These are phyloP conservation scores for Rhodofomes roseus DNA, from an alignment of 1,284 basidiomycete species.

Conservation along the genomic window DNA sequence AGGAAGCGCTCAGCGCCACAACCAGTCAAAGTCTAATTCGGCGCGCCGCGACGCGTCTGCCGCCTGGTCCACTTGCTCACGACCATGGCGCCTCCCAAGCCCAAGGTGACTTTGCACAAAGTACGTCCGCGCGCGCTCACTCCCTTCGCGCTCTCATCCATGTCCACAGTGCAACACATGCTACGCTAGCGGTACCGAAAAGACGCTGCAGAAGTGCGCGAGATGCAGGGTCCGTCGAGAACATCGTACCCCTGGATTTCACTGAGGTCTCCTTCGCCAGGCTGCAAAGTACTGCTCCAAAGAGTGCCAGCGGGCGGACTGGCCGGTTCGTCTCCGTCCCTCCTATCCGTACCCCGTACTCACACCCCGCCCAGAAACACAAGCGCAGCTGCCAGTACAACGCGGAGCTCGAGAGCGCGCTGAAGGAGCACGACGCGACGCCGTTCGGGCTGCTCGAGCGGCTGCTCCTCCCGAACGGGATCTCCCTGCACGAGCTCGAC, in stretches of 20 bases:
- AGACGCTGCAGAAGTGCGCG: conserved; percentile 19
- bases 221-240: conserved; percentile 18
- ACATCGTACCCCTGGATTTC: background rate
- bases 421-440: conserved; percentile 17
- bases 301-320: conserved; percentile 27
- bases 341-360: background rate
- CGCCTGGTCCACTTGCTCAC: no score
- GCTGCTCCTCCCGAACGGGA: conserved; percentile 20
- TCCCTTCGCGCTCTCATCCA: background rate
- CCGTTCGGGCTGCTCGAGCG: conserved; percentile 15
- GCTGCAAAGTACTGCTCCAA: conserved; percentile 27
- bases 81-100: background rate
- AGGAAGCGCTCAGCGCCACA: no score
- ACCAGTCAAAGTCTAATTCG: no score
- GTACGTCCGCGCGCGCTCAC: background rate
- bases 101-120: background rate
- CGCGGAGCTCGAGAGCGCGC: conserved; percentile 14
- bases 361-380: conserved; percentile 16
- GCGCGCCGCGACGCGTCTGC: no score
- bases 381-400: conserved; percentile 21
- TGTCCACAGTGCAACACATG: conserved; percentile 21
- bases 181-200: conserved; percentile 17
- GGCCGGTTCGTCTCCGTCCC: conserved; percentile 16
- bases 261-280: conserved; percentile 11
- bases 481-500: conserved; percentile 25